A percentile compares a stretch with the other conserved stretches of the same genome.
These are phyloP conservation scores for Berberis vulgaris DNA, from an alignment of 164 flowering plant species.

Conservation along the genomic window DNA sequence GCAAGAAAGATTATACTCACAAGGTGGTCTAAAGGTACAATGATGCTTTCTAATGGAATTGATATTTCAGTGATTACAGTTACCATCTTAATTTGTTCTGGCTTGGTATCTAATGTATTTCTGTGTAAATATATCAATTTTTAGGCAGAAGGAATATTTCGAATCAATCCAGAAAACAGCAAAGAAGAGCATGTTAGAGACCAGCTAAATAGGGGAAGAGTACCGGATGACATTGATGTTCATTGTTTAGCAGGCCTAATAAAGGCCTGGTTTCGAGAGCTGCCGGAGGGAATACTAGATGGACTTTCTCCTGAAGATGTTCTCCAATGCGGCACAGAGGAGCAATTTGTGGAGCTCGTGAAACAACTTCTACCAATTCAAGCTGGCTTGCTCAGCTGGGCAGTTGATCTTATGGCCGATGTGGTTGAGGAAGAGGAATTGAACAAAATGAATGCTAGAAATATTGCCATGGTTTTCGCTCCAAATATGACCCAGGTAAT, in stretches of 20 bases:
- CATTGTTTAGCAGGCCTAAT: slow-evolving; percentile 94
- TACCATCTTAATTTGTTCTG: not conserved
- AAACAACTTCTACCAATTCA: slow-evolving; percentile 75
- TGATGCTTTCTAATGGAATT: not conserved
- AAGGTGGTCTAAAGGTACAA: slow-evolving; percentile 80
- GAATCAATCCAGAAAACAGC: slow-evolving; percentile 93
- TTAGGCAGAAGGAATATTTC: slow-evolving; percentile 93
- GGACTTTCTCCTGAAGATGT: slow-evolving; percentile 95
- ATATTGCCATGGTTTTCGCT: slow-evolving; percentile 33
- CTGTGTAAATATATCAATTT: not conserved
- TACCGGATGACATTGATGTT: slow-evolving; percentile 83
- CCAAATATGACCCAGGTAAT: slow-evolving; percentile 97
- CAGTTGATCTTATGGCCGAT: slow-evolving; percentile 92
- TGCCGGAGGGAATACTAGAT: slow-evolving; percentile 83
- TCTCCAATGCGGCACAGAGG: slow-evolving; percentile 75
- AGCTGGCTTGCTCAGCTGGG: slow-evolving; percentile 82
- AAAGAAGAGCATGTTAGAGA: slow-evolving; percentile 84
- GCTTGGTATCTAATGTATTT: not conserved
- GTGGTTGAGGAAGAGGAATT: slow-evolving; percentile 85
- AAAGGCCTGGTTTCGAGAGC: slow-evolving; percentile 86
- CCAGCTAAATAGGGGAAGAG: slow-evolving; percentile 79
- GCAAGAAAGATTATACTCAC: slow-evolving; percentile 82
- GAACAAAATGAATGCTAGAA: slow-evolving; percentile 95
- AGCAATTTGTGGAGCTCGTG: slow-evolving; percentile 66
- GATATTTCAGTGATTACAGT: not conserved